Base-by-base conservation (phyloP, 139 green algal species). In the Haematococcus lacustris region DNA sequence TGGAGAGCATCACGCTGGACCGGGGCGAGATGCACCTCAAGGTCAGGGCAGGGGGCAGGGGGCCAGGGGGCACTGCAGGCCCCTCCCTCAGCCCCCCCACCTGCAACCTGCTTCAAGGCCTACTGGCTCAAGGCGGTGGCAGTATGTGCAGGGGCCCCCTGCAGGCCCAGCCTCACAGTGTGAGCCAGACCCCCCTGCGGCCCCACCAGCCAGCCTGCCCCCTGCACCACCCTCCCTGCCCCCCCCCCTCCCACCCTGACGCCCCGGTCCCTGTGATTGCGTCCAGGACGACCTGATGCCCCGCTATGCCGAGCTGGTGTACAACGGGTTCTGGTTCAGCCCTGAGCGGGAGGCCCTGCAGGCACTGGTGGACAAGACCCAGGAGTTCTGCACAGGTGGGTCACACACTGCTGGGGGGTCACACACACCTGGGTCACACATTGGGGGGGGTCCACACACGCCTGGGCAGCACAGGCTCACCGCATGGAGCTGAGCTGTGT, bases 1-100 rank as follows among this genome's bases (percentile, higher is more conserved):
- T 98, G 7, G 93, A 98, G 88, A 89, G 77, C 68, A 91, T 98
- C 73, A 90, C 79, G 51, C 80, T 98, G 37, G 94, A 98, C 82
- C 84, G 94, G 59, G 90, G 77, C 3, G 92, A 97, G 88, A 76
- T 85, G 67, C 94, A 98, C 84, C 78, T 97, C 26, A 98, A 98
- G 86, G 83, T 82, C 6, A 5, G 61, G 7, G 32, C 61, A n/a
- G n/a, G n/a, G 28, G 57, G 5, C 4, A 53, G 43, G 17, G 43
- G 17, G 43, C 9, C 43, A 17, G 17, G 43, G 43, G 9, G 43
- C 43, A 53, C 43, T 53, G 43, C 43, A 53, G 9, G 43, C 43
- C 9, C 43, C n/a, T n/a, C n/a, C n/a, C n/a, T n/a, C n/a, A n/a
- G n/a, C n/a, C n/a, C n/a, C n/a, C n/a, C n/a, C n/a, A n/a, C n/a